A percentile compares a stretch with the other conserved stretches of the same genome.
Evolutionary conservation across 2,329 filamentous ascomycete genomes (phyloP).

Genomic region (Talaromyces islandicus): DNA sequence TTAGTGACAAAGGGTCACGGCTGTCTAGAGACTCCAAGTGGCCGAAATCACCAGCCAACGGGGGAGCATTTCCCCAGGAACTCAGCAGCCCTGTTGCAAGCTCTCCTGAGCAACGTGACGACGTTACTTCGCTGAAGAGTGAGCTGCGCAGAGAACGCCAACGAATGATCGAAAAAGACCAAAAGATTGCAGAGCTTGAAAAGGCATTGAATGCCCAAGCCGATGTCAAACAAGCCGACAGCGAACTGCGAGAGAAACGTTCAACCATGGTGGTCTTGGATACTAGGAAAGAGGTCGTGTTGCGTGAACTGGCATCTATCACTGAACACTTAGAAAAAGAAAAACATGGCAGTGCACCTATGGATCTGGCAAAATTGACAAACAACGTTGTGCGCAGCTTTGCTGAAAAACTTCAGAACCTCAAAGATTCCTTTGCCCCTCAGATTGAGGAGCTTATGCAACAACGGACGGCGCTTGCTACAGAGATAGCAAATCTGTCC

Average conservation of each 20-base stretch:
- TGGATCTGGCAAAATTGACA: slow-evolving; percentile 69
- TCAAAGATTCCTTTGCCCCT: slow-evolving; percentile 72
- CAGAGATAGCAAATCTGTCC: slow-evolving; percentile 76
- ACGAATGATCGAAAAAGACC: slow-evolving; percentile 77
- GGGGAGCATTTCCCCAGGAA: slow-evolving; percentile 13
- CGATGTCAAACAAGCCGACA: slow-evolving; percentile 71
- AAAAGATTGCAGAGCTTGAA: slow-evolving; percentile 75
- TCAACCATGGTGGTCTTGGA: slow-evolving; percentile 94
- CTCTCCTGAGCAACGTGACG: slow-evolving; percentile 52
- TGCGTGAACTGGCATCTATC: slow-evolving; percentile 82
- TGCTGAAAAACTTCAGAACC: slow-evolving; percentile 54
- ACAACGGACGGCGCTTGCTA: slow-evolving; percentile 73
- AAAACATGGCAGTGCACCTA: slow-evolving; percentile 71
- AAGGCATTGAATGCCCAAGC: slow-evolving; percentile 52
- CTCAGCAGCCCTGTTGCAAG: slow-evolving; percentile 68
- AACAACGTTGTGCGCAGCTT: slow-evolving; percentile 58
- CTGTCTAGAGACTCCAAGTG: slow-evolving; percentile 59
- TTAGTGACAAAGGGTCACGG: slow-evolving; percentile 62
- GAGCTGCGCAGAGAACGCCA: slow-evolving; percentile 80
- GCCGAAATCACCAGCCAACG: slow-evolving; percentile 60
- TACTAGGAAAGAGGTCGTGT: slow-evolving; percentile 90
- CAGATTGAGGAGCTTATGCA: slow-evolving; percentile 86
- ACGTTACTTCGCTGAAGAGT: slow-evolving; percentile 58
- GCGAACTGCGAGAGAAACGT: slow-evolving; percentile 82
- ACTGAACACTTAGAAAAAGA: slow-evolving; percentile 82